Conservation (phyloP, 2,329 filamentous ascomycete genomes). For the Phoma sp. region DNA sequence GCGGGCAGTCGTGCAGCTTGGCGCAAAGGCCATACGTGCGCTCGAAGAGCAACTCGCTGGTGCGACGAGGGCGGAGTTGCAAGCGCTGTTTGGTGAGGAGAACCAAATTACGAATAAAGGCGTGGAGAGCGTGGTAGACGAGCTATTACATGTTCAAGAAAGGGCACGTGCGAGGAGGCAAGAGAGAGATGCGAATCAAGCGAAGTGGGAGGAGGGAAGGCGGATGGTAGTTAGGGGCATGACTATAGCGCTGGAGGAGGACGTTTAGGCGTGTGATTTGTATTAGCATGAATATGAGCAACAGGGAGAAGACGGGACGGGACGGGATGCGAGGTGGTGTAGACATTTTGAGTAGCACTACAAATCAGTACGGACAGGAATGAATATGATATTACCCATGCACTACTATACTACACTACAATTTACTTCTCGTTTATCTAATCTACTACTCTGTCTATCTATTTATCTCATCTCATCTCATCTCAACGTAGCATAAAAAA, state of each 20-base stretch:
- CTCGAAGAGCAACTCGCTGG: conserved; percentile 52
- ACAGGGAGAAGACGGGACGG: too few species aligned
- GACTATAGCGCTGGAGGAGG: conserved; percentile 45
- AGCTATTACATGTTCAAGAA: conserved; percentile 47
- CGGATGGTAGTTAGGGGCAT: conserved; percentile 39
- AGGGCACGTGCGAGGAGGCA: conserved; percentile 34
- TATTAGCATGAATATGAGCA: too few species aligned
- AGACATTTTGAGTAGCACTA: too few species aligned
- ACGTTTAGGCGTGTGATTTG: conserved; percentile 23
- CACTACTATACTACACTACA: too few species aligned
- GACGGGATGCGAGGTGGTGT: too few species aligned
- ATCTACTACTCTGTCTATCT: too few species aligned
- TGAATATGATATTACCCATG: too few species aligned
- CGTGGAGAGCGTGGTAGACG: conserved; percentile 42
- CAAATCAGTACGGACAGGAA: too few species aligned
- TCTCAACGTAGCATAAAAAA: too few species aligned
- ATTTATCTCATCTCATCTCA: too few species aligned
- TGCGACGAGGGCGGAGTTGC: conserved; percentile 46
- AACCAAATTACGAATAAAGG: conserved; percentile 32
- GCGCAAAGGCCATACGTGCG: conserved; percentile 46
- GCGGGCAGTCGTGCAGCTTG: conserved; percentile 38
- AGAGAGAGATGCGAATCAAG: conserved; percentile 31
- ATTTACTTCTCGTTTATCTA: too few species aligned
- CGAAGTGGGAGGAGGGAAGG: conserved; percentile 23
- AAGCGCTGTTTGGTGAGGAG: conserved; percentile 31